Percentiles rank a stretch among this genome's conserved stretches.
These are phyloP conservation scores for Eucalyptus regnans DNA, from an alignment of 345 rosid species.

Conservation along the genomic window DNA sequence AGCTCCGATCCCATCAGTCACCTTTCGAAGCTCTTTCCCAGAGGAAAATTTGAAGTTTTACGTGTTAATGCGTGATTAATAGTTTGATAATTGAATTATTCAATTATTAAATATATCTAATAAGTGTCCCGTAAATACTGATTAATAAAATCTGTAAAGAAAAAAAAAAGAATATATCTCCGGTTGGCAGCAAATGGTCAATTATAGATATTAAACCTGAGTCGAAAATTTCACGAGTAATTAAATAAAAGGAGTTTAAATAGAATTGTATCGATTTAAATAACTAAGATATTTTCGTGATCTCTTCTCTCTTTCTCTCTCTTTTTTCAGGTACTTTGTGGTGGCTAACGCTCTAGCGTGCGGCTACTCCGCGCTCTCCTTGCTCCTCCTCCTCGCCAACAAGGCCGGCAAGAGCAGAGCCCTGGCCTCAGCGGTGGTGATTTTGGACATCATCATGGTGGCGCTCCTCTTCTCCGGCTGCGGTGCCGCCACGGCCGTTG, in stretches of 20 bases:
- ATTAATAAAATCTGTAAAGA: too few species aligned
- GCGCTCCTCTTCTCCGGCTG: conserved; percentile 42
- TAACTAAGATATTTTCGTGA: neutral
- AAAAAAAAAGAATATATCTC: neutral
- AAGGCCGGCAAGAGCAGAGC: neutral
- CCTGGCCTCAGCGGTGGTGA: neutral
- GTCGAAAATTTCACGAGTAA: neutral
- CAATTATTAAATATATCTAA: too few species aligned
- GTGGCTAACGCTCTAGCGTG: conserved; percentile 48
- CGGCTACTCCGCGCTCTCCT: conserved; percentile 34
- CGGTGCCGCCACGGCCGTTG: conserved; percentile 50
- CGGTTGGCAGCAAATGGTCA: neutral
- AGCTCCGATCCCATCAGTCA: too few species aligned
- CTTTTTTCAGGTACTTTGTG: conserved; percentile 38
- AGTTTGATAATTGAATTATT: too few species aligned
- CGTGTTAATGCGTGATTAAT: too few species aligned
- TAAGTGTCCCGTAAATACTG: too few species aligned
- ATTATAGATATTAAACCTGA: neutral
- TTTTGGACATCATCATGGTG: conserved; percentile 36
- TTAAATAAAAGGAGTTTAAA: too few species aligned
- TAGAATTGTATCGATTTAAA: neutral
- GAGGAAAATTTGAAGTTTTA: too few species aligned
- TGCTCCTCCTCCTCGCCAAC: conserved; percentile 7
- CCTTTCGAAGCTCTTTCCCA: too few species aligned
- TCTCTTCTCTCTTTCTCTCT: too few species aligned